phyloP scores from a whole-genome alignment of 73 alveolate genomes.

The Paraurostyla sp. region DNA sequence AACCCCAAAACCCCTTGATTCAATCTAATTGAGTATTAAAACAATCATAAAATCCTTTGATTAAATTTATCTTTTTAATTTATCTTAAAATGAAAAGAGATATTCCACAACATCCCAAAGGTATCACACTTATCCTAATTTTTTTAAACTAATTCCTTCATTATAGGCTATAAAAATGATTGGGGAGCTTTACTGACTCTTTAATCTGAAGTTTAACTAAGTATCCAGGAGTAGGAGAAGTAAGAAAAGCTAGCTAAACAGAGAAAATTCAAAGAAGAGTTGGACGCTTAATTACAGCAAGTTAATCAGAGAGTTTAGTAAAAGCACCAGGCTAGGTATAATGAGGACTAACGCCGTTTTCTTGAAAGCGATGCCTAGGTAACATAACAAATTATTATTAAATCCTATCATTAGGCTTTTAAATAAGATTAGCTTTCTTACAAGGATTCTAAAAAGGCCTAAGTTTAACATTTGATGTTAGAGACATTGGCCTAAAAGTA shows the following conservation, averaged over 20 bases:
- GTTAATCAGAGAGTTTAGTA: neutral
- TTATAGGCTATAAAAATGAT: neutral
- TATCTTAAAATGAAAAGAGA: neutral
- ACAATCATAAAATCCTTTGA: too few species aligned
- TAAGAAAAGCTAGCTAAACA: neutral
- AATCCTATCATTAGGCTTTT: neutral
- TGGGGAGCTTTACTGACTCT: neutral
- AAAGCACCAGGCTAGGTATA: neutral
- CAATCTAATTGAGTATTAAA: too few species aligned
- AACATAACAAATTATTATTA: neutral
- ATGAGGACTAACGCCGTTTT: neutral
- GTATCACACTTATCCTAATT: neutral
- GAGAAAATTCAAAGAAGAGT: neutral
- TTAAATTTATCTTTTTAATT: too few species aligned
- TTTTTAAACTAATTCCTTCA: too few species aligned
- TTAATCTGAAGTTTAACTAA: neutral
- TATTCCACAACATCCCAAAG: constrained; percentile 10
- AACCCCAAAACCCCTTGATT: too few species aligned
- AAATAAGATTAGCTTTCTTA: neutral
- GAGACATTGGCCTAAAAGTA: neutral
- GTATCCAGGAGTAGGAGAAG: neutral
- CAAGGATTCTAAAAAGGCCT: neutral
- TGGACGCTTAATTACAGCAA: neutral
- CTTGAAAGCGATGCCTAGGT: neutral
- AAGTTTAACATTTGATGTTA: neutral